Base-by-base conservation (phyloP, 1,284 basidiomycete species). In the Boletus semigastroideus region DNA sequence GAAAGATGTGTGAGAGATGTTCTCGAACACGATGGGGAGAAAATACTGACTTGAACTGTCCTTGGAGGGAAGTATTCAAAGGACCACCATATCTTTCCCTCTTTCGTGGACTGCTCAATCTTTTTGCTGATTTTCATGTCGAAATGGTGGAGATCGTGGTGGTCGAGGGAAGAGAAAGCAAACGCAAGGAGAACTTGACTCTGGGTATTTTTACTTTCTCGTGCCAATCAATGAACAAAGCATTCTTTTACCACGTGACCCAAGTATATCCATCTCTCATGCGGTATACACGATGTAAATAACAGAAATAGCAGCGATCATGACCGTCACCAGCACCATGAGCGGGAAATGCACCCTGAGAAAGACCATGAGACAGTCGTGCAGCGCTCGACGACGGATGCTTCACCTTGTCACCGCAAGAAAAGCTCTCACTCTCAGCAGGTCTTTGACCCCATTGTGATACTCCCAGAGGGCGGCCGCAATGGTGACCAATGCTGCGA, bases 11-110 rank as follows among this genome's bases (percentile, higher is more conserved):
- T 44, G 38, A 36, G 39, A 37, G 19, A 20, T 17, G 30, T 27
- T 28, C 12, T 39, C n/a, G 20, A 19, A 34, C 34, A 20, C 31
- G 22, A 52, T 19, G 42, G 30, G 36, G 17, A 50, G 44, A 20
- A 19, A 34, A 36, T 36, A 57, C 74, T 53, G 58, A 88, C 94
- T 85, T 98, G 94, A 41, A 93, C 92, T 33, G 94, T 97, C 58
- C 94, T 80, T 28, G 94, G 94, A 52, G 94, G 94, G 64, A 98
- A 98, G 75, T 94, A 98, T 70, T 98, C 94, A 68, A 98, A 98
- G 46, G 90, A 93, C 93, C 93, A 96, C 86, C 92, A 94, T 57
- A 92, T 74, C 61, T 90, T 85, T 59, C 87, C 84, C 63, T 94
- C 89, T 69, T 88, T 86, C 51, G 82, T 74, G 47, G 90, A 90